Conservation (phyloP, 805 yeast genomes). For the Priceomyces carsonii region DNA sequence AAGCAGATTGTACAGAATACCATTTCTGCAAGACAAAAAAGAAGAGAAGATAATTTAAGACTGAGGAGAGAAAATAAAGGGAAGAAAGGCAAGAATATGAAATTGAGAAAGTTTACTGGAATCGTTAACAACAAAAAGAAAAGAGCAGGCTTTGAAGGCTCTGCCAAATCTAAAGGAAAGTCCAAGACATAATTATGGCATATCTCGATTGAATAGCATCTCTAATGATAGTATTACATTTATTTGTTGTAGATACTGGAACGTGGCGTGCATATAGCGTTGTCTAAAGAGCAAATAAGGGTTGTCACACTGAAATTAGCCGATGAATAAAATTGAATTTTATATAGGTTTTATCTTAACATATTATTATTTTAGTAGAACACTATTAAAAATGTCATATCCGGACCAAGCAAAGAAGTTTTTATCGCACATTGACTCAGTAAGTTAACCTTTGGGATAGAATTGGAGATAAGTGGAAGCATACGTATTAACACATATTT, state of each 20-base stretch:
- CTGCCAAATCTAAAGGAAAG: conserved; percentile 42
- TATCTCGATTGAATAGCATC: neutral
- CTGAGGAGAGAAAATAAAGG: conserved; percentile 86
- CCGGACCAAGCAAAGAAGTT: conserved; percentile 47
- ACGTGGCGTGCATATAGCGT: conserved; percentile 1
- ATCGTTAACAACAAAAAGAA: conserved; percentile 46
- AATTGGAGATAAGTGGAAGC: neutral
- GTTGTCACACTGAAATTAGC: conserved; percentile 2
- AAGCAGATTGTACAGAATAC: conserved; percentile 76
- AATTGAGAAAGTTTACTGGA: conserved; percentile 66
- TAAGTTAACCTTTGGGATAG: conserved; percentile 27
- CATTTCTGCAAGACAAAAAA: conserved; percentile 72
- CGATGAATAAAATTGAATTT: too few species aligned
- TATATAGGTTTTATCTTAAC: too few species aligned
- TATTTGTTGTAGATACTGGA: neutral
- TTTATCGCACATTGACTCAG: conserved; percentile 48
- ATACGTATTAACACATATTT: conserved; percentile 2
- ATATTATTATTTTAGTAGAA: neutral
- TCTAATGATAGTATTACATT: neutral
- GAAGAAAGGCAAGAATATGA: conserved; percentile 68
- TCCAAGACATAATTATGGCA: conserved; percentile 20
- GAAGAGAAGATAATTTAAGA: conserved; percentile 89
- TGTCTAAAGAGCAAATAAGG: conserved; percentile 4
- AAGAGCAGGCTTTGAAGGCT: conserved; percentile 94
- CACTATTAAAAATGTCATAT: conserved; percentile 33